Base-by-base conservation (phyloP, 2,329 filamentous ascomycete genomes). In the Neopestalotiopsis rosae region DNA sequence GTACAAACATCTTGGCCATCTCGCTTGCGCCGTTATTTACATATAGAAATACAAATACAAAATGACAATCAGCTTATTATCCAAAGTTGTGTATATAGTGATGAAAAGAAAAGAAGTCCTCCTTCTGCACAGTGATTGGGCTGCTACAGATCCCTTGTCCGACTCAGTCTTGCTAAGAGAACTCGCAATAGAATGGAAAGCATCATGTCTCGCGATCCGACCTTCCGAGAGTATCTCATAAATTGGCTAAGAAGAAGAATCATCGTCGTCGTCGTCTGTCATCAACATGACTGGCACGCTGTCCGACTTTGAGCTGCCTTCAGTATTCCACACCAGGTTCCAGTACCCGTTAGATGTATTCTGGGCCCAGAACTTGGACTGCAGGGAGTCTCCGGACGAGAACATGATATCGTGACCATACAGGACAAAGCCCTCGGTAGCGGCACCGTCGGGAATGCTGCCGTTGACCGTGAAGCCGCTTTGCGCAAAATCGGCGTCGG, bases 281-380 rank as follows among this genome's bases (percentile, higher is more conserved):
- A 20, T 62, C 59, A 62, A 62, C 59, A 62, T 38, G n/a, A 40
- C 34, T 4, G 59, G 59, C 2, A 62, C n/a, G 9, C 59, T 62
- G 5, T 40, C 20, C 30, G 30, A 30, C 59, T 38, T 30, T 3
- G 59, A 62, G 32, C 34, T 17, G 30, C 17, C 34, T 4, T 38
- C 32, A 10, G 59, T 62, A 20, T 62, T 62, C 30, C 32, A 62
- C 30, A 62, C 34, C 14, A 62, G 34, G n/a, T 62, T 62, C 28
- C 59, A 62, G 30, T 38, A 34, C 0, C 59, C 30, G 1, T 17
- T 20, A 14, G 59, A 62, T 10, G 30, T 40, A 3, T 49, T 45
- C 24, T 64, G 59, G 14, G 32, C 59, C 30, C 30, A 62, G 59
- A 38, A 62, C 32, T 62, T 14, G 59, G n/a, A 62, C 9, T 14